Evolutionary conservation across 768 basidiomycete species (phyloP).

Genomic region (Podaxis pistillaris): DNA sequence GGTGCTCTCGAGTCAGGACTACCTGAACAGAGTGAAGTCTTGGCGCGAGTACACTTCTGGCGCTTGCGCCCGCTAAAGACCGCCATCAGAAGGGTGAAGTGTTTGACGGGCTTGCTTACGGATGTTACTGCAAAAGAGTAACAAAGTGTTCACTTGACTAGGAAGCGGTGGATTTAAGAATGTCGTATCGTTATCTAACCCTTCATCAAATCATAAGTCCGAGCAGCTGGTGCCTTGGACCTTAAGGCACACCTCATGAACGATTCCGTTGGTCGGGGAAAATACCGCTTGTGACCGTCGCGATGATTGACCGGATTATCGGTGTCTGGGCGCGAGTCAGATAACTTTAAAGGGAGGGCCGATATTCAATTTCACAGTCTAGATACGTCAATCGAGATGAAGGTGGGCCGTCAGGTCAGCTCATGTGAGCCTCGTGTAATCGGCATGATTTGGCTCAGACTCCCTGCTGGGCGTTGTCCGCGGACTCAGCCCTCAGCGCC

Average conservation of each 20-base stretch:
- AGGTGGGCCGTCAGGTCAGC: not conserved
- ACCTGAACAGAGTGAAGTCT: too few relatives aligned
- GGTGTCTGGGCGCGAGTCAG: not conserved
- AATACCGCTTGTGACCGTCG: constrained; percentile 4
- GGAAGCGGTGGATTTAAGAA: too few relatives aligned
- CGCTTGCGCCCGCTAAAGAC: too few relatives aligned
- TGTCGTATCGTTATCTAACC: not conserved
- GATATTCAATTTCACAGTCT: not conserved
- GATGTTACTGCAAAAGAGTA: too few relatives aligned
- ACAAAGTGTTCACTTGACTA: too few relatives aligned
- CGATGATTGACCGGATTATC: not conserved
- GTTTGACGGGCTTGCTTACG: too few relatives aligned
- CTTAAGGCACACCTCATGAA: not conserved
- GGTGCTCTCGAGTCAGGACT: too few relatives aligned
- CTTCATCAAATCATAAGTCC: not conserved
- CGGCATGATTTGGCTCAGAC: not conserved
- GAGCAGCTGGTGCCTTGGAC: not conserved
- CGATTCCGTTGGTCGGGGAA: not conserved
- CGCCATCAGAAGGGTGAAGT: too few relatives aligned
- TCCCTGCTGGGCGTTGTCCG: not conserved
- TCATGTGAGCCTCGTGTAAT: not conserved
- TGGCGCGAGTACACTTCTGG: too few relatives aligned
- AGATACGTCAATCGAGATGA: too few relatives aligned
- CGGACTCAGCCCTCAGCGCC: not conserved
- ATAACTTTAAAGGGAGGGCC: too few relatives aligned